Evolutionary conservation across 805 yeast species (phyloP).

Genomic region (Grigorovia jiainica): DNA sequence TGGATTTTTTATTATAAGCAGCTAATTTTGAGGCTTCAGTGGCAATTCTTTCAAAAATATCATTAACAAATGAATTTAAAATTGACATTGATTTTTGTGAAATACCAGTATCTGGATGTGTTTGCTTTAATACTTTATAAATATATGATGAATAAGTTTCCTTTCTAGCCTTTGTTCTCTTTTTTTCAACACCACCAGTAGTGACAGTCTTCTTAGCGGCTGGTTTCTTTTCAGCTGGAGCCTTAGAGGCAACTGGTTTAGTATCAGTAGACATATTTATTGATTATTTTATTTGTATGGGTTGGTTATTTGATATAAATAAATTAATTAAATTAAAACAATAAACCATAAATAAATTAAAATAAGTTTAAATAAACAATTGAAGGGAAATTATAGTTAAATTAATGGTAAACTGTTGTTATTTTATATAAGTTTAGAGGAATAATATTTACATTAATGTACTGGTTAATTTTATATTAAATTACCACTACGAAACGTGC

Average conservation of each 20-base stretch:
- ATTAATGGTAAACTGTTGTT: conserved; percentile 52
- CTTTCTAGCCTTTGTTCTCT: conserved; percentile 92
- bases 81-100: conserved; percentile 98
- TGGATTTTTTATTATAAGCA: conserved; percentile 96
- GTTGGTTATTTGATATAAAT: background rate
- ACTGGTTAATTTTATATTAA: too few species aligned
- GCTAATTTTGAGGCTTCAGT: conserved; percentile 97
- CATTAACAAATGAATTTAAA: conserved; percentile 97
- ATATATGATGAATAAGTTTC: conserved; percentile 97
- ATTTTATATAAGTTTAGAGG: conserved; percentile 35
- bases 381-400: too few species aligned
- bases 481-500: too few species aligned
- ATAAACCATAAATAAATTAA: too few species aligned
- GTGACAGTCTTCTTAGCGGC: conserved; percentile 93
- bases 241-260: conserved; percentile 33
- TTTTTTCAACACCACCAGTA: conserved; percentile 68
- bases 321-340: too few species aligned
- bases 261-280: conserved; percentile 54
- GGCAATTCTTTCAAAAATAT: conserved; percentile 96
- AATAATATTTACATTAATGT: too few species aligned
- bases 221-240: conserved; percentile 29
- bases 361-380: too few species aligned
- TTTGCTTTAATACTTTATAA: conserved; percentile 97
- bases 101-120: conserved; percentile 99
- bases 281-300: background rate